phyloP scores from a whole-genome alignment of 805 yeast species.

The Osmozyma mogii region DNA sequence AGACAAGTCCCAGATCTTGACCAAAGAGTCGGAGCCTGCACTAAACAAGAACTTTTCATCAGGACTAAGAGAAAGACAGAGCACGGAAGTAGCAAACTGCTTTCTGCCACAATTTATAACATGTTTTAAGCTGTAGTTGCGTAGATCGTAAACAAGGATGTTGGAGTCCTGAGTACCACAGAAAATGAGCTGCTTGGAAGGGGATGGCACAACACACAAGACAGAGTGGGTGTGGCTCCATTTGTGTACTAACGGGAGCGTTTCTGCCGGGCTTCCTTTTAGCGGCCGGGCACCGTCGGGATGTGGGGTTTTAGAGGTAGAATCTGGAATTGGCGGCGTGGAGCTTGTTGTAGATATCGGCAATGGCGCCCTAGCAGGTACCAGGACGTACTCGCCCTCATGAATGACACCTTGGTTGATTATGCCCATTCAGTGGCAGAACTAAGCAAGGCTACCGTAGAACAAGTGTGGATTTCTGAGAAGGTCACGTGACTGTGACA shows the following conservation, averaged over 20 bases:
- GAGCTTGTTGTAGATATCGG: conserved; percentile 21
- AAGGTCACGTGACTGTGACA: no score
- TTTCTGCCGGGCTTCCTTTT: conserved; percentile 4
- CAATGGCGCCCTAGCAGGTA: conserved; percentile 18
- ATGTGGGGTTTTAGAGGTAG: conserved; percentile 6
- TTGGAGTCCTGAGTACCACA: conserved; percentile 90
- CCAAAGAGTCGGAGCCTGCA: conserved; percentile 85
- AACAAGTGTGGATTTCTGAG: no score
- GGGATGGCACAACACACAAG: conserved; percentile 61
- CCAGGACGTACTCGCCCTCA: conserved; percentile 26
- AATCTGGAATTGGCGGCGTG: conserved; percentile 8
- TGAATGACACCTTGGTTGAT: conserved; percentile 17
- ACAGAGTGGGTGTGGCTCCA: conserved; percentile 75
- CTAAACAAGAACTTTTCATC: conserved; percentile 60
- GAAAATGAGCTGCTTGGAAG: conserved; percentile 49
- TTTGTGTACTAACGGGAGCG: conserved; percentile 38
- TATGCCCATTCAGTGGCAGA: no score
- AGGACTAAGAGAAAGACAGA: conserved; percentile 52
- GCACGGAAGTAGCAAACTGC: conserved; percentile 69
- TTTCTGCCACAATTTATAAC: conserved; percentile 31
- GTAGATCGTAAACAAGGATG: conserved; percentile 62
- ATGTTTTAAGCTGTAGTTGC: conserved; percentile 49
- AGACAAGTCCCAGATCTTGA: conserved; percentile 73
- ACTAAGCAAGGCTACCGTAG: no score
- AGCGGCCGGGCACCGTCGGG: conserved; percentile 1